These are phyloP conservation scores for Aspergillus caelatus DNA, from an alignment of 2,329 filamentous ascomycete genomes.

Conservation along the genomic window DNA sequence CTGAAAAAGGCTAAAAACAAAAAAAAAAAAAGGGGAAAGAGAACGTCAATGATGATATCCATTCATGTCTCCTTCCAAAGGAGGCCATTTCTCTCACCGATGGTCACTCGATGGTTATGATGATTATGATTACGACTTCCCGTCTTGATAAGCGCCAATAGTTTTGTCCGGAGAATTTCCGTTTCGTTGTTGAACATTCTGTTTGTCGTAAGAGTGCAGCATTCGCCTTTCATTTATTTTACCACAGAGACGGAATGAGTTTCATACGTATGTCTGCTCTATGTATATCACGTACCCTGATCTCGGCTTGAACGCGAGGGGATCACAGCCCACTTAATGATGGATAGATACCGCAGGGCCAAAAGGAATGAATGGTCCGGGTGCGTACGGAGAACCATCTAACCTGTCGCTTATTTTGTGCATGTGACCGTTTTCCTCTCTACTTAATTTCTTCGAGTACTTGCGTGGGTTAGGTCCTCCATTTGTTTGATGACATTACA, in stretches of 20 bases:
- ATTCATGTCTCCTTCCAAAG: not conserved
- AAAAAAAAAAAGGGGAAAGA: not conserved
- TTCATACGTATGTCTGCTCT: not conserved
- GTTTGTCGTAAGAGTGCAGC: not conserved
- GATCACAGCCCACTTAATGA: not conserved
- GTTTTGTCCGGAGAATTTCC: not conserved
- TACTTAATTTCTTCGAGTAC: not conserved
- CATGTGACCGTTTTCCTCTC: not conserved
- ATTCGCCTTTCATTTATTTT: not conserved
- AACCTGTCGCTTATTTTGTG: not conserved
- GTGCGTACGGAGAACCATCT: not conserved
- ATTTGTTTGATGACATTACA: not conserved
- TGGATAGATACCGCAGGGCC: not conserved
- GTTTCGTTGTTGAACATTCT: not conserved
- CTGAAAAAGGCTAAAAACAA: no score
- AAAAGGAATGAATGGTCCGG: not conserved
- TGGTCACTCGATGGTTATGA: not conserved
- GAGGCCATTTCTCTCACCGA: not conserved
- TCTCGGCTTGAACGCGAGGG: slow-evolving; percentile 14
- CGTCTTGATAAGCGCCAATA: not conserved
- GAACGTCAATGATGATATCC: not conserved
- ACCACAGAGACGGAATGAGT: not conserved
- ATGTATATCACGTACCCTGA: not conserved
- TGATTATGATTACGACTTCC: not conserved
- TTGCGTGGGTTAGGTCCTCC: not conserved